A percentile compares a stretch with the other conserved stretches of the same genome.
phyloP scores from a whole-genome alignment of 2,329 filamentous ascomycete genomes.

The Cordyceps cicadae region DNA sequence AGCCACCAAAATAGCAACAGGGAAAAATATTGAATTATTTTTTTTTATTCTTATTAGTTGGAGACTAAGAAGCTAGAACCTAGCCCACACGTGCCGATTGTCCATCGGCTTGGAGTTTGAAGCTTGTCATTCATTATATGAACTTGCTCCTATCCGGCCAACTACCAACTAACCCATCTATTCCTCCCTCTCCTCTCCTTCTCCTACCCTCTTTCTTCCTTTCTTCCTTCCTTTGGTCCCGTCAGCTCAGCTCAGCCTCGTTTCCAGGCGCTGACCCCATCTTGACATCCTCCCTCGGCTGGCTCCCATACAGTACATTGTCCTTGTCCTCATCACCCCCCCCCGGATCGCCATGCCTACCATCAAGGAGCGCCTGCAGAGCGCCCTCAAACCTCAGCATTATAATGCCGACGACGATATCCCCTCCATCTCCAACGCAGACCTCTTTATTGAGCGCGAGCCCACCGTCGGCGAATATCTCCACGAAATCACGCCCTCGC shows the following conservation, averaged over 20 bases:
- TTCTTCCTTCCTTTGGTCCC: not conserved
- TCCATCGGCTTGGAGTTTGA: not conserved
- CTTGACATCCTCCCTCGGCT: not conserved
- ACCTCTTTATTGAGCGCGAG: slow-evolving; percentile 32
- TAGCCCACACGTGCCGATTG: slow-evolving; percentile 8
- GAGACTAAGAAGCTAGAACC: slow-evolving; percentile 2
- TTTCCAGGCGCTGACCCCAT: too few relatives aligned
- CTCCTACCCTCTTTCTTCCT: not conserved
- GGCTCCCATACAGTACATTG: not conserved
- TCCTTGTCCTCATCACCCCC: too few relatives aligned
- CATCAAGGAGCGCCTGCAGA: slow-evolving; percentile 20
- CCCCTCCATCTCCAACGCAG: slow-evolving; percentile 29
- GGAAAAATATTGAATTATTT: too few relatives aligned
- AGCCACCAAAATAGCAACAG: not conserved
- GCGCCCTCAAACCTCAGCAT: slow-evolving; percentile 18
- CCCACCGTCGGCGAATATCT: slow-evolving; percentile 35
- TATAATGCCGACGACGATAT: slow-evolving; percentile 24
- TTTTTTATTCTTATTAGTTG: too few relatives aligned
- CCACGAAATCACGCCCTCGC: slow-evolving; percentile 28
- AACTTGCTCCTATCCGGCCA: not conserved
- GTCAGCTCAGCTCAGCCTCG: too few relatives aligned
- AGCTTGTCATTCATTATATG: not conserved
- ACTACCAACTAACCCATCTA: too few relatives aligned
- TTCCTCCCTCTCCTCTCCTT: too few relatives aligned
- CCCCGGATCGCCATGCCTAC: slow-evolving; percentile 1